phyloP scores from a whole-genome alignment of 2,329 filamentous ascomycete species.

The Fusarium marasasianum region DNA sequence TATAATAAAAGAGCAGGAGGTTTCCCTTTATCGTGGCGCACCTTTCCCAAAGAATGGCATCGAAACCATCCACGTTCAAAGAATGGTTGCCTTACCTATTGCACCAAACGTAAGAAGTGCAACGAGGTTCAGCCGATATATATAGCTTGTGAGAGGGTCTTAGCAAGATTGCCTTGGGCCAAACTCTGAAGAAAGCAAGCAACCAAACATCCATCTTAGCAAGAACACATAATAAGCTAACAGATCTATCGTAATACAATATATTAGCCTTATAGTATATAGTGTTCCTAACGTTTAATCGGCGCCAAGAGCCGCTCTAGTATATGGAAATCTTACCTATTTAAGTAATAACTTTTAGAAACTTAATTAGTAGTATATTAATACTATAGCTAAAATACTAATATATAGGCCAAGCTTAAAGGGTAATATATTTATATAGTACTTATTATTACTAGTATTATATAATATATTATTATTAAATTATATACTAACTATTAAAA shows the following conservation, averaged over 20 bases:
- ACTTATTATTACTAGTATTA: too few relatives aligned
- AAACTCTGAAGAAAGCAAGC: background rate
- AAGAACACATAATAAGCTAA: background rate
- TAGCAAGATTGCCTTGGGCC: background rate
- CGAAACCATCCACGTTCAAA: slow-evolving; percentile 15
- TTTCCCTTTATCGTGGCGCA: background rate
- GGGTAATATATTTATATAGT: too few relatives aligned
- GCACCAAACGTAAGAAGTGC: slow-evolving; percentile 15
- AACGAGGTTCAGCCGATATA: background rate
- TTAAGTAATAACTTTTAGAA: background rate
- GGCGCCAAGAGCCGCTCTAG: background rate
- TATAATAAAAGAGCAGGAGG: background rate
- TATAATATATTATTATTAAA: too few relatives aligned
- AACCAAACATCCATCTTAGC: background rate
- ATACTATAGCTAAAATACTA: too few relatives aligned
- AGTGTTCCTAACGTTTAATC: too few relatives aligned
- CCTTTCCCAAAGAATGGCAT: slow-evolving; percentile 11
- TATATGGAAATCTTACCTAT: slow-evolving; percentile 5
- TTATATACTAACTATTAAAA: too few relatives aligned
- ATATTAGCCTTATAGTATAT: background rate
- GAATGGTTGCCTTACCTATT: slow-evolving; percentile 2
- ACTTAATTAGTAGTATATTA: too few relatives aligned
- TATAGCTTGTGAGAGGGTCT: background rate
- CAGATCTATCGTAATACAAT: background rate
- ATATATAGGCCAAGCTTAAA: too few relatives aligned